phyloP scores from a whole-genome alignment of 345 rosid species.

The Euphorbia tirucalli region DNA sequence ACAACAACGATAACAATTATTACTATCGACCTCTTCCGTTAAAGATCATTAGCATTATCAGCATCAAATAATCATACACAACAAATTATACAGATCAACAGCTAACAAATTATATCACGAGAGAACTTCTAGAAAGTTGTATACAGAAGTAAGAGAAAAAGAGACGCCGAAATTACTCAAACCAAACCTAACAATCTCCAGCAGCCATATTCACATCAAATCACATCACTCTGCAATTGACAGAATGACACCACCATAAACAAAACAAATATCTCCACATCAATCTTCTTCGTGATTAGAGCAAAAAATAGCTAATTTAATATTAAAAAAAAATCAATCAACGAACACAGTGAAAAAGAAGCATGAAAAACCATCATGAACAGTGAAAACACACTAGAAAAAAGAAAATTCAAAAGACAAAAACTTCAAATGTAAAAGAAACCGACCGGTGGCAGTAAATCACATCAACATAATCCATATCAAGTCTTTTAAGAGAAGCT shows the following conservation, averaged over 20 bases:
- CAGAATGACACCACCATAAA: too few relatives aligned
- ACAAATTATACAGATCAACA: not conserved
- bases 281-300: too few relatives aligned
- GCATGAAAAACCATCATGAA: too few relatives aligned
- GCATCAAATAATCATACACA: not conserved
- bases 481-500: conserved; percentile 84
- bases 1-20: not conserved
- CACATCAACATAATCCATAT: conserved; percentile 89
- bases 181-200: not conserved
- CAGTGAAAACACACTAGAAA: too few relatives aligned
- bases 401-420: not conserved
- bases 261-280: too few relatives aligned
- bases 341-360: too few relatives aligned
- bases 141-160: not conserved
- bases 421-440: not conserved
- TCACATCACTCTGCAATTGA: too few relatives aligned
- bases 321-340: too few relatives aligned
- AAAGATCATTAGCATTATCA: too few relatives aligned
- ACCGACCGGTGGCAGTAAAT: conserved; percentile 72
- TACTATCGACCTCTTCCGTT: too few relatives aligned
- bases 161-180: not conserved
- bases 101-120: not conserved
- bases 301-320: too few relatives aligned
- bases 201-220: not conserved
- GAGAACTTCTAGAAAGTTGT: not conserved